Evolutionary conservation across 495 filamentous ascomycete species (phyloP), one percentile per base, ranked within the genome.

Genomic region (Pyrenula massariospora): DNA sequence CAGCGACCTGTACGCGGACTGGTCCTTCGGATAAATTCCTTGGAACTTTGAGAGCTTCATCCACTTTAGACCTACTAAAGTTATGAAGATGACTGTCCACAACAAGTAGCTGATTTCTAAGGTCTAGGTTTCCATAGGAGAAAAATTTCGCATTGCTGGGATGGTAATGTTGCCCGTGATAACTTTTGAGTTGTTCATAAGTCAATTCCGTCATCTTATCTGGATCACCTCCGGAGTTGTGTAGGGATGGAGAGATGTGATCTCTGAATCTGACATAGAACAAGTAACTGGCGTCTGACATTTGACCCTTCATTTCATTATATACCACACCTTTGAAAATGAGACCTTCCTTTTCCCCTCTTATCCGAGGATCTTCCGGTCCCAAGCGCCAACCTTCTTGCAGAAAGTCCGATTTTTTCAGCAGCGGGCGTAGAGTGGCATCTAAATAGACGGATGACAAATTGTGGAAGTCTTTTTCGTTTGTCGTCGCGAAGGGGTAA

Each of bases 221-320:
- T 0, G 93, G 93, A 66, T 97, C 93, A 21, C 93, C 93, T 23
- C 94, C 93, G 2, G 91, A 96, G 72, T 98, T 96, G 70, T 97
- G 86, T 60, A 98, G 85, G 12, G 84, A 81, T 0, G 93, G 93
- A 65, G 93, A 90, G 21, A 98, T 89, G 68, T 92, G 89, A 59
- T 98, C 89, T 65, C 93, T 89, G 65, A 94, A 97, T 54, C 83
- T 76, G 58, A 96, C 93, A 62, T 95, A 96, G 72, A 86, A 98
- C 2, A 97, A 77, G 68, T 98, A 97, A 63, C 89, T 89, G 12
- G 93, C 88, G 68, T 97, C 93, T 8, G 93, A 97, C 82, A 97
- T 95, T 65, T 96, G 90, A 0, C 93, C 93, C 70, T 98, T 98
- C 93, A 98, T 98, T 72, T 98, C 93, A 65, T 98, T 98, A 70